Base-by-base conservation (phyloP, 805 yeast genomes). In the Starmerella asiatica region DNA sequence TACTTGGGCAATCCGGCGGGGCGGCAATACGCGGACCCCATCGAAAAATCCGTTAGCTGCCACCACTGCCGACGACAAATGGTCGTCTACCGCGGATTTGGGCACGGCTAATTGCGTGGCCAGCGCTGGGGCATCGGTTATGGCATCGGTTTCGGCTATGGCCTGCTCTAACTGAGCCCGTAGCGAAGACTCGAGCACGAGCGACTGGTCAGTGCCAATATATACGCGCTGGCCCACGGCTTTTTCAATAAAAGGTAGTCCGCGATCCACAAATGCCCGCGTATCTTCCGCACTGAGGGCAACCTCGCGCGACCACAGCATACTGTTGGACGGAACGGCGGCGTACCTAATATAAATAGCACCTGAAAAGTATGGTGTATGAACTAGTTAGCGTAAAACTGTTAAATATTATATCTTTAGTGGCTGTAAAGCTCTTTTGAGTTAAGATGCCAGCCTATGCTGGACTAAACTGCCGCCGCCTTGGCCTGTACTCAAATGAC, bases 1-100 rank as follows among this genome's bases (percentile, higher is more conserved):
- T 20, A 42, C 24, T 2, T 15, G 23, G 5, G 21, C 21, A 17
- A 42, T 32, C 14, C 16, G 19, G 4, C 24, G 15, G 5, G 32
- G 20, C 9, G 45, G 41, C 3, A 42, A 12, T 3, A 42, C 27
- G n/a, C 39, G 40, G 11, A 34, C 27, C 16, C 33, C 40, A 15
- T 37, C 44, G 21, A 19, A 37, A 29, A 63, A 43, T 29, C 59
- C 60, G 21, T 48, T 44, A 2, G 46, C 45, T 1, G 64, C 64
- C 21, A 50, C 55, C 32, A 56, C 60, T 20, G 61, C 59, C 32
- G 60, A 55, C 12, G 62, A 57, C 30, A 59, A 46, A 4, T 17
- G 18, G 9, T 60, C 61, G 37, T 62, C 62, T 6, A 40, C 28
- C 5, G 29, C 36, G n/a, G 30, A 16, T 5, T 31, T 20, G 1